Evolutionary conservation across 2,329 filamentous ascomycete species (phyloP).

Genomic region (Fusarium veterinarium): DNA sequence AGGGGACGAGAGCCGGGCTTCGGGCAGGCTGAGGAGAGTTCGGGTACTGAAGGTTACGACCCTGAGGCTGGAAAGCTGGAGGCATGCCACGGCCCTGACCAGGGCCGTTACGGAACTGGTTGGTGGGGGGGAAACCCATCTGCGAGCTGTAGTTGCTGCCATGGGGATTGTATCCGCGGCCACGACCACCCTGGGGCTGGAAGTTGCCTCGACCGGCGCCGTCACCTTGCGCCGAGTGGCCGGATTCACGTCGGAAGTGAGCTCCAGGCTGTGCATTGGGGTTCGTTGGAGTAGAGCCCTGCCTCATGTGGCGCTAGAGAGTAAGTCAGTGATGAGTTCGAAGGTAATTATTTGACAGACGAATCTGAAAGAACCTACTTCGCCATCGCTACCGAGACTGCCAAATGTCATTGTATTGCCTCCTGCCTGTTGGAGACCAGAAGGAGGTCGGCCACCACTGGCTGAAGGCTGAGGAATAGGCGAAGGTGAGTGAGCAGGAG

Average conservation of each 20-base stretch:
- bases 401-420: slow-evolving; percentile 79
- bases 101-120: slow-evolving; percentile 55
- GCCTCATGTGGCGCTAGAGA: slow-evolving; percentile 74
- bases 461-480: slow-evolving; percentile 91
- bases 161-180: slow-evolving; percentile 61
- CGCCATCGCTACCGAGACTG: slow-evolving; percentile 82
- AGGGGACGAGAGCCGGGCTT: slow-evolving; percentile 74
- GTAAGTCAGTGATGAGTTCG: slow-evolving; percentile 37
- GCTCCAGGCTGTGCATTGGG: slow-evolving; percentile 71
- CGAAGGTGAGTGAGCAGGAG: slow-evolving; percentile 88
- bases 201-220: slow-evolving; percentile 67
- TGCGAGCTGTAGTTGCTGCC: slow-evolving; percentile 59
- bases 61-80: slow-evolving; percentile 58
- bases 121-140: slow-evolving; percentile 58
- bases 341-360: background rate
- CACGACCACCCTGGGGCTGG: slow-evolving; percentile 60
- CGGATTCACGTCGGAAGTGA: slow-evolving; percentile 88
- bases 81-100: slow-evolving; percentile 66
- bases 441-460: slow-evolving; percentile 87
- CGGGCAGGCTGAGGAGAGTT: slow-evolving; percentile 75
- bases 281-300: slow-evolving; percentile 71
- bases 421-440: slow-evolving; percentile 75
- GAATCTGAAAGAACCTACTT: slow-evolving; percentile 63
- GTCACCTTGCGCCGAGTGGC: slow-evolving; percentile 76
- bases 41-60: slow-evolving; percentile 59